Evolutionary conservation across 306 rosid genomes (phyloP).

Genomic region (Glycyrrhiza uralensis): DNA sequence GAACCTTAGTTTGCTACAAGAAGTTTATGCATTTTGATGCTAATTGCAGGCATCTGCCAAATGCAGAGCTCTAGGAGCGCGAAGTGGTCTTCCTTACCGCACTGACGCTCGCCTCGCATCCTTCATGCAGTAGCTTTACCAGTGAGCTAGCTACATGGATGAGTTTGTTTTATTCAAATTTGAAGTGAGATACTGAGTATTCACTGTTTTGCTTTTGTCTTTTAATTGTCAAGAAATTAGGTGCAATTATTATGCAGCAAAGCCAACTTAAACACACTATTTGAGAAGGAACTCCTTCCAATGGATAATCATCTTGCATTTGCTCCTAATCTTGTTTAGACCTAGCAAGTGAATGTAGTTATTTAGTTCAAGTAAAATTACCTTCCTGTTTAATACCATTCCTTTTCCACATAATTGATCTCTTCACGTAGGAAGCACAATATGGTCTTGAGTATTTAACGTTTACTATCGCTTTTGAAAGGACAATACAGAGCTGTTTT

Average conservation of each 20-base stretch:
- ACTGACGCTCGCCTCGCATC: slow-evolving; percentile 49
- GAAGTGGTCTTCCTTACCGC: slow-evolving; percentile 63
- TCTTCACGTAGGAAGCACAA: too few species aligned
- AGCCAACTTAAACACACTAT: too few species aligned
- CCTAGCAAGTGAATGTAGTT: too few species aligned
- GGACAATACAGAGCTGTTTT: too few species aligned
- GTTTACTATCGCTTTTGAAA: too few species aligned
- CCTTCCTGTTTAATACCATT: too few species aligned
- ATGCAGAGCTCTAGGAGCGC: slow-evolving; percentile 77
- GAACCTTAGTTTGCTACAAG: not conserved
- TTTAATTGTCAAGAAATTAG: not conserved
- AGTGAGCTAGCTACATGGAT: not conserved
- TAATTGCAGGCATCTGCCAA: slow-evolving; percentile 67
- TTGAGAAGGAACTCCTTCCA: too few species aligned
- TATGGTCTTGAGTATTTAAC: too few species aligned
- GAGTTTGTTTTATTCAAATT: not conserved
- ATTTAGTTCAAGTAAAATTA: too few species aligned
- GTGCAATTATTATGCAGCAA: not conserved
- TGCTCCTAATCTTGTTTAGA: not conserved
- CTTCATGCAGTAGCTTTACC: slow-evolving; percentile 26
- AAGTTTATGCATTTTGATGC: slow-evolving; percentile 1
- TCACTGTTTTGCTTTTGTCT: not conserved
- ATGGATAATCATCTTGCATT: too few species aligned
- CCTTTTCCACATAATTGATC: too few species aligned
- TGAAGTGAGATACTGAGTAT: not conserved